phyloP scores from a whole-genome alignment of 257 asterid genomes.

The Solanum microdontum region DNA sequence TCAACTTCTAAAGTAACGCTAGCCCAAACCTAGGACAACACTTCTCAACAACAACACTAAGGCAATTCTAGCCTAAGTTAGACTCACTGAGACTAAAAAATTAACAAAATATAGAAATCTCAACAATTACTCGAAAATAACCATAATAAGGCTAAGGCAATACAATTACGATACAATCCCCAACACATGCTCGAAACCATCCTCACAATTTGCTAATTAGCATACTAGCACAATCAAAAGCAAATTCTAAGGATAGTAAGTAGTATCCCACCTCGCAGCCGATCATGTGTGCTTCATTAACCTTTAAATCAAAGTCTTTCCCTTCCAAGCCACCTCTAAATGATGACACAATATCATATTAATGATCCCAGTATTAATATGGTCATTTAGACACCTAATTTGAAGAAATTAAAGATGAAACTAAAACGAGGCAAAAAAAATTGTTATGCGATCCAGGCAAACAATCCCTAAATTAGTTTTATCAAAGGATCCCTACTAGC shows the following conservation, averaged over 20 bases:
- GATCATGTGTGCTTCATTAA: background rate
- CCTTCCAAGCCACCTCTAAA: background rate
- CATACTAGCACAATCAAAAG: background rate
- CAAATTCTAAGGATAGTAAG: background rate
- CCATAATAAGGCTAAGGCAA: background rate
- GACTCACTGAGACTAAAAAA: background rate
- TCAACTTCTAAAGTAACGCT: too few relatives aligned
- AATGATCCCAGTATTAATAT: background rate
- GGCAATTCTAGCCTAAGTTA: background rate
- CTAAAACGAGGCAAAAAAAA: background rate
- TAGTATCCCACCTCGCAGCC: background rate
- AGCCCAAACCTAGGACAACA: background rate
- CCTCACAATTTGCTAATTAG: background rate
- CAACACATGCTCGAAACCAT: background rate
- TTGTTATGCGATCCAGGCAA: background rate
- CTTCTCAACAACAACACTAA: background rate
- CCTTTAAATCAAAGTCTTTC: background rate
- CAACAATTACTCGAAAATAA: background rate
- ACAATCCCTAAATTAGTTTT: background rate
- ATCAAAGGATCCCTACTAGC: background rate
- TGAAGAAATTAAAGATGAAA: too few relatives aligned
- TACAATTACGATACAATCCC: background rate
- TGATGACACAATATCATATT: background rate
- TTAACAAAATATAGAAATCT: background rate
- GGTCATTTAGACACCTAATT: background rate